These are phyloP conservation scores for Pichia sp. DNA, from an alignment of 1,139 yeast species.

Conservation along the genomic window DNA sequence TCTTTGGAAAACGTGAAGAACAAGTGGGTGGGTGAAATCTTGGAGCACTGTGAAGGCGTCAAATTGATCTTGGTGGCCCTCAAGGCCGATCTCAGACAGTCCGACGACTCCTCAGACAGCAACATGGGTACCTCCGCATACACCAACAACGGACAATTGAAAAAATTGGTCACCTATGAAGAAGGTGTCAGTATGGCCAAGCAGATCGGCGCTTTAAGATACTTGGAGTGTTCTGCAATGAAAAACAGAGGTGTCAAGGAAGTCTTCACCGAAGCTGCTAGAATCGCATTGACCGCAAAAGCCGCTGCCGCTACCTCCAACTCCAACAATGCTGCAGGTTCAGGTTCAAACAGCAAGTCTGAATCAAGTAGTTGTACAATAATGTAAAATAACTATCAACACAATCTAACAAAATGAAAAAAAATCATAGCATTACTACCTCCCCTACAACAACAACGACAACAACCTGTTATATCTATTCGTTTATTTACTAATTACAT, in stretches of 20 bases:
- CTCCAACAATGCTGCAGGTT: slow-evolving; percentile 10
- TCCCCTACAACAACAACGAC: too few relatives aligned
- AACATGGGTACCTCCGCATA: slow-evolving; percentile 24
- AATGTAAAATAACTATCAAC: slow-evolving; percentile 27
- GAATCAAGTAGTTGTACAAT: slow-evolving; percentile 25
- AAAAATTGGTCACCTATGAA: slow-evolving; percentile 68
- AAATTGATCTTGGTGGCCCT: slow-evolving; percentile 69
- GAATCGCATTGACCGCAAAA: slow-evolving; percentile 90
- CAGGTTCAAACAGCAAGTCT: slow-evolving; percentile 11
- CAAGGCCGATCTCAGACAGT: slow-evolving; percentile 60
- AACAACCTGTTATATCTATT: too few relatives aligned
- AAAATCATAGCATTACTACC: too few relatives aligned
- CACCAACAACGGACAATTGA: slow-evolving; percentile 35
- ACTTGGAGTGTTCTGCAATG: slow-evolving; percentile 92
- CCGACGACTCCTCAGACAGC: slow-evolving; percentile 35
- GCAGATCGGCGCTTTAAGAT: slow-evolving; percentile 79
- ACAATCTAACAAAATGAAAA: too few relatives aligned
- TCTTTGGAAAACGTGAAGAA: slow-evolving; percentile 65
- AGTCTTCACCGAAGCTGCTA: slow-evolving; percentile 95
- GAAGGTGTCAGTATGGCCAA: slow-evolving; percentile 88
- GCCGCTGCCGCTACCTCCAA: slow-evolving; percentile 43
- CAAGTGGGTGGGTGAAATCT: slow-evolving; percentile 74
- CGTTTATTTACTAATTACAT: background rate
- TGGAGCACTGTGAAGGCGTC: slow-evolving; percentile 62
- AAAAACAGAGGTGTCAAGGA: slow-evolving; percentile 94